Percentiles rank a stretch among this genome's conserved stretches.
These are phyloP conservation scores for Micractinium conductrix DNA, from an alignment of 139 green algal species.

Conservation along the genomic window DNA sequence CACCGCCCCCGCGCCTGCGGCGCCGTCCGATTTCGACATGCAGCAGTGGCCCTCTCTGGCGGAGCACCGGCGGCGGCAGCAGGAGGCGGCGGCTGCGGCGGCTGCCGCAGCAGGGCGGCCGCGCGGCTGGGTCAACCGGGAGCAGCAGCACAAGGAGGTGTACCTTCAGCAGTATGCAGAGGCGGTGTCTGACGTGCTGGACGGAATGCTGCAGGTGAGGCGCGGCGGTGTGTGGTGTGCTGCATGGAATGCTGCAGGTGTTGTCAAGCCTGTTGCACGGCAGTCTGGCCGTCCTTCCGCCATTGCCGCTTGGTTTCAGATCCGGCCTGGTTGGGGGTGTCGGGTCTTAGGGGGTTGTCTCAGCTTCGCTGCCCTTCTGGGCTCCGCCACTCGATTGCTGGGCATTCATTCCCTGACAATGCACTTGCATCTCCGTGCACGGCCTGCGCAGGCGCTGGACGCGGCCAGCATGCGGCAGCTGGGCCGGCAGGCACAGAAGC, in stretches of 20 bases:
- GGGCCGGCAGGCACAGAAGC: conserved; percentile 10
- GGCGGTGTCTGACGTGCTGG: not conserved
- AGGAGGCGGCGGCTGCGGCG: not conserved
- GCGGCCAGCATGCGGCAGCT: not conserved
- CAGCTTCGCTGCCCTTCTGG: no score
- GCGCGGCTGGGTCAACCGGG: not conserved
- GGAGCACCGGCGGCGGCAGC: not conserved
- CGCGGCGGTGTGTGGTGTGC: not conserved
- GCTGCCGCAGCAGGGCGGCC: not conserved
- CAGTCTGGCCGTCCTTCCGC: no score
- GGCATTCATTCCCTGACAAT: no score
- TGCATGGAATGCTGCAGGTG: no score
- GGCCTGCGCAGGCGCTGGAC: conserved; percentile 13
- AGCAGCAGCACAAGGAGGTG: not conserved
- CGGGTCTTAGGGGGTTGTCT: no score
- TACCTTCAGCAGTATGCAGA: conserved; percentile 2
- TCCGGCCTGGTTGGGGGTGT: no score
- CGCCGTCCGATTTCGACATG: no score
- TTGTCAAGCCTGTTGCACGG: no score
- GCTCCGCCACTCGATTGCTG: no score
- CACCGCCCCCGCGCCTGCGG: not conserved
- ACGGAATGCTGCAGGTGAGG: conserved; percentile 21
- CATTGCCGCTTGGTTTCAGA: no score
- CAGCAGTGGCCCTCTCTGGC: not conserved
- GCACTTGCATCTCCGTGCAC: not conserved